phyloP scores from a whole-genome alignment of 148 eudicot genomes.

The Amaranthus cruentus region DNA sequence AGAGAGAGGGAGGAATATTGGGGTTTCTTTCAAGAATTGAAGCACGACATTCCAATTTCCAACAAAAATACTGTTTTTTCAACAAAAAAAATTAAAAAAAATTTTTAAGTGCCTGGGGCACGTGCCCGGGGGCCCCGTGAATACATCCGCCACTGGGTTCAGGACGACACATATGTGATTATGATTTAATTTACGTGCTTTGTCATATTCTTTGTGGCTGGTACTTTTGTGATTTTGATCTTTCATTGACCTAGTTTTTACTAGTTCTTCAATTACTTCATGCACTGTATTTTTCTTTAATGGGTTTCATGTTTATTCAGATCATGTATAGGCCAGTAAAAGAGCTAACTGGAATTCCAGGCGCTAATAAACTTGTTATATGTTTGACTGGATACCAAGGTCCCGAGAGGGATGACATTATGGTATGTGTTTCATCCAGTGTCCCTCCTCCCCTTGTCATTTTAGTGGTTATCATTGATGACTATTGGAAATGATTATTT shows the following conservation, averaged over 20 bases:
- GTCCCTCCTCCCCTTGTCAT: not conserved
- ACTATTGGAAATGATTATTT: not conserved
- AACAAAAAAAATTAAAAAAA: too few species aligned
- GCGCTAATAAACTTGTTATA: slow-evolving; percentile 57
- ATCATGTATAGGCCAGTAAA: slow-evolving; percentile 67
- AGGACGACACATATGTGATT: not conserved
- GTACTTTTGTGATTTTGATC: not conserved
- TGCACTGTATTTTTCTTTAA: not conserved
- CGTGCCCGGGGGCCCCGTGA: too few species aligned
- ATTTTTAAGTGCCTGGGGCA: too few species aligned
- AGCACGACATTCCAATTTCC: too few species aligned
- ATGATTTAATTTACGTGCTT: not conserved
- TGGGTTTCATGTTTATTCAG: slow-evolving; percentile 30
- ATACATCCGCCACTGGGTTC: not conserved
- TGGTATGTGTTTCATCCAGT: slow-evolving; percentile 37
- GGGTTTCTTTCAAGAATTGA: too few species aligned
- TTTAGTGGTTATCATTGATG: not conserved
- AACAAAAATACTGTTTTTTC: too few species aligned
- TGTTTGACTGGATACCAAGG: slow-evolving; percentile 91
- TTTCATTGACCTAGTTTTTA: not conserved
- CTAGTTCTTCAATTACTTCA: not conserved
- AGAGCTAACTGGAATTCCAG: slow-evolving; percentile 74
- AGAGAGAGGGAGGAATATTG: too few species aligned
- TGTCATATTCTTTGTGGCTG: not conserved
- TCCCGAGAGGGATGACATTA: slow-evolving; percentile 72